A percentile compares a stretch with the other conserved stretches of the same genome.
phyloP scores from a whole-genome alignment of 169 alveolate genomes.

The Miamiensis avidus region DNA sequence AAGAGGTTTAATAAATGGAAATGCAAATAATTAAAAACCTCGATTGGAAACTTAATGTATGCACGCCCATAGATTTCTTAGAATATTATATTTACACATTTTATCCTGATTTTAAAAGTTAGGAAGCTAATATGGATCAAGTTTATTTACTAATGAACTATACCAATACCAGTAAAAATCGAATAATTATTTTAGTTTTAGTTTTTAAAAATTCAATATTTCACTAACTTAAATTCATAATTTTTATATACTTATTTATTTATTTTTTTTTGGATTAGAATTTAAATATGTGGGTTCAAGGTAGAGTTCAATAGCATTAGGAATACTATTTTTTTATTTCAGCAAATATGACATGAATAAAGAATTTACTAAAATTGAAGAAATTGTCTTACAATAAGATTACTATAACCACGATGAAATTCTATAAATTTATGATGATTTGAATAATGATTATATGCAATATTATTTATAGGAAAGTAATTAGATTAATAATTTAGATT shows the following conservation, averaged over 20 bases:
- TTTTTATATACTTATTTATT: too few species aligned
- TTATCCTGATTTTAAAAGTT: not conserved
- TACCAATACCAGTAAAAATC: not conserved
- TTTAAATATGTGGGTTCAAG: not conserved
- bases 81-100: too few species aligned
- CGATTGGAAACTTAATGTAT: not conserved
- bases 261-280: not conserved
- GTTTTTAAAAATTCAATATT: not conserved
- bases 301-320: not conserved
- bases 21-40: not conserved
- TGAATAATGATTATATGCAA: too few species aligned
- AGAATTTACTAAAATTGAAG: not conserved
- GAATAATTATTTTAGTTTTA: too few species aligned
- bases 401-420: not conserved
- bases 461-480: too few species aligned
- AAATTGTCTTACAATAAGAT: not conserved
- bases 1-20: not conserved
- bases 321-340: not conserved
- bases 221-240: too few species aligned
- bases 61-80: not conserved
- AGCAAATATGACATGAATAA: too few species aligned
- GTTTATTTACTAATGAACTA: too few species aligned
- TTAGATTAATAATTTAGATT: too few species aligned
- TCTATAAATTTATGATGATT: too few species aligned
- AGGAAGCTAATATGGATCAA: too few species aligned